Percentiles rank a stretch among this genome's conserved stretches.
phyloP scores from a whole-genome alignment of 148 eudicot species.

The Silene uniflora region DNA sequence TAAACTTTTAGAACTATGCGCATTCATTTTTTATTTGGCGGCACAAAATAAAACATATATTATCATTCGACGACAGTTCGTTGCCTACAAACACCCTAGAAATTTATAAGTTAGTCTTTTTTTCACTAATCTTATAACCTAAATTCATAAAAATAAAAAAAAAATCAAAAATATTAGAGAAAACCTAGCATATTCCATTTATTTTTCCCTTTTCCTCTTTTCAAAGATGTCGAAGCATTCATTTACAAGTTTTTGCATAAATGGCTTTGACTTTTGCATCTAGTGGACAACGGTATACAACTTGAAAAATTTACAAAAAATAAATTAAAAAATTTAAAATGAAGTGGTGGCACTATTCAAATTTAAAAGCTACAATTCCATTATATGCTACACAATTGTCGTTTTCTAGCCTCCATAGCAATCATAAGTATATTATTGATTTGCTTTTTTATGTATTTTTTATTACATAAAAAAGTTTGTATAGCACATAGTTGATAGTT shows the following conservation, averaged over 20 bases:
- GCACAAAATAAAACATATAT: too few relatives aligned
- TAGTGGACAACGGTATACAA: not conserved
- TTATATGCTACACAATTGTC: not conserved
- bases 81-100: too few relatives aligned
- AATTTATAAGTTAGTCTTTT: too few relatives aligned
- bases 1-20: too few relatives aligned
- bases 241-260: constrained; percentile 30
- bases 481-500: not conserved
- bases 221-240: constrained; percentile 7
- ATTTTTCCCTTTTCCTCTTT: not conserved
- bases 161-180: too few relatives aligned
- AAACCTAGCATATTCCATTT: too few relatives aligned
- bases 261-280: constrained; percentile 5
- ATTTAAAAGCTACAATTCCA: not conserved
- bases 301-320: not conserved
- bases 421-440: constrained; percentile 25
- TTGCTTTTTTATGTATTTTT: not conserved
- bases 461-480: not conserved
- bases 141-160: too few relatives aligned
- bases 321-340: not conserved
- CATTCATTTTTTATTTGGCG: too few relatives aligned
- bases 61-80: too few relatives aligned
- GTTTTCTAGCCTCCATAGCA: constrained; percentile 14
- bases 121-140: too few relatives aligned
- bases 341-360: not conserved